Conservation (phyloP, 2,329 filamentous ascomycete genomes). For the Penicillium sp. region DNA sequence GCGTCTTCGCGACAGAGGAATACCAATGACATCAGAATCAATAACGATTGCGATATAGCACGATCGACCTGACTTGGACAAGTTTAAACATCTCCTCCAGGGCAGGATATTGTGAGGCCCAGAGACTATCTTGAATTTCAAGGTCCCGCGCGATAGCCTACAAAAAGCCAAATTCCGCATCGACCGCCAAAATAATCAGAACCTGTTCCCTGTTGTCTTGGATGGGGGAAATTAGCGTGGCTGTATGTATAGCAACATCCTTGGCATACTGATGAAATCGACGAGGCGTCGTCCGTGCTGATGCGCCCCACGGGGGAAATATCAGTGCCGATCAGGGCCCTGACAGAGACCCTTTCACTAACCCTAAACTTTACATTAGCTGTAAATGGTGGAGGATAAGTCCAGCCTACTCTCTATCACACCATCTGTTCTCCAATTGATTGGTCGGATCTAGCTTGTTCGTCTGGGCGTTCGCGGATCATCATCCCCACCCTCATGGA, state of each 20-base stretch:
- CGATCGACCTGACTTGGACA: constrained; percentile 6
- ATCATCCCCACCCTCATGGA: constrained; percentile 5
- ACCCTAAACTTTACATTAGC: background rate
- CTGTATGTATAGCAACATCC: constrained; percentile 28
- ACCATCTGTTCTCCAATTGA: constrained; percentile 18
- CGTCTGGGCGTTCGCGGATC: constrained; percentile 19
- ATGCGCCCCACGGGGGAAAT: constrained; percentile 15
- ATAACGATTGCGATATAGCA: constrained; percentile 15
- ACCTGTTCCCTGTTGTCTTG: background rate
- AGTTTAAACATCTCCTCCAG: background rate
- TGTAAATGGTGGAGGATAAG: background rate
- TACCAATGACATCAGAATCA: constrained; percentile 14
- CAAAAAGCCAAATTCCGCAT: constrained; percentile 6
- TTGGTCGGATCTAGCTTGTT: constrained; percentile 13
- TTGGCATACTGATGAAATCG: constrained; percentile 33
- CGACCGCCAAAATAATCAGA: background rate
- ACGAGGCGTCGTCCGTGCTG: constrained; percentile 8
- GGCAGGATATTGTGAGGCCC: constrained; percentile 14
- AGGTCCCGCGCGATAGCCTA: background rate
- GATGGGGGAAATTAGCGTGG: constrained; percentile 9
- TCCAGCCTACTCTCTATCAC: constrained; percentile 18
- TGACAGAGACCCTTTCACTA: constrained; percentile 9
- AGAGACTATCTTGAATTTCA: constrained; percentile 4
- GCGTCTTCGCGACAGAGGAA: background rate
- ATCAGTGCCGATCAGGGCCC: constrained; percentile 18